phyloP scores from a whole-genome alignment of 2,329 filamentous ascomycete genomes.

The Fusarium concolor region DNA sequence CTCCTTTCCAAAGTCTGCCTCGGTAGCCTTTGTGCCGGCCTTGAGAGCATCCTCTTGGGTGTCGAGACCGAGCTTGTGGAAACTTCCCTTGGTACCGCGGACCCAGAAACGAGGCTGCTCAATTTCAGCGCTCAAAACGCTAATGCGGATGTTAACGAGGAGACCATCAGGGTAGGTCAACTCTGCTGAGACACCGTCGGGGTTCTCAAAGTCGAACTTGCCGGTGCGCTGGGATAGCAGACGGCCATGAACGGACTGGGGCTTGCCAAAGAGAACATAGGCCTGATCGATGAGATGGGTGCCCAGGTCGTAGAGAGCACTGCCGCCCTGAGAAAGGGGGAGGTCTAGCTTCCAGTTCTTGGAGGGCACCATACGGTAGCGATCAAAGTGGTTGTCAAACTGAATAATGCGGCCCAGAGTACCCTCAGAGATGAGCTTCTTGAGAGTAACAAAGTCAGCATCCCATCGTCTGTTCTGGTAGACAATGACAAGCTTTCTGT shows the following conservation, averaged over 20 bases:
- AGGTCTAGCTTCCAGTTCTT: constrained; percentile 75
- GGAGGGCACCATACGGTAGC: constrained; percentile 71
- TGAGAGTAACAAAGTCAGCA: constrained; percentile 78
- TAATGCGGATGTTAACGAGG: constrained; percentile 76
- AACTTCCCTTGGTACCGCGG: constrained; percentile 78
- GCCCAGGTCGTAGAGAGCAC: constrained; percentile 79
- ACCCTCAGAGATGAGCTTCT: constrained; percentile 68
- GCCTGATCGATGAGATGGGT: constrained; percentile 82
- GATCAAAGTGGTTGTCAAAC: constrained; percentile 84
- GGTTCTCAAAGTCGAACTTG: constrained; percentile 58
- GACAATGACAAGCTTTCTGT: constrained; percentile 69
- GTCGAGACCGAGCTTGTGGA: constrained; percentile 78
- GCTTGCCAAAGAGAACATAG: constrained; percentile 76
- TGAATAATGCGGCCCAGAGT: constrained; percentile 78
- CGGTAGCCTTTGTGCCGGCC: constrained; percentile 69
- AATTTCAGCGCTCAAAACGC: constrained; percentile 74
- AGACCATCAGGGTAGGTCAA: constrained; percentile 73
- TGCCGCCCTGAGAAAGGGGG: constrained; percentile 70
- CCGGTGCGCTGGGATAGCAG: constrained; percentile 73
- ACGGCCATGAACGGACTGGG: constrained; percentile 73
- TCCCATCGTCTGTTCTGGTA: constrained; percentile 85
- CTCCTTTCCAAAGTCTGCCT: constrained; percentile 74
- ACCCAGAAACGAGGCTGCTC: constrained; percentile 82
- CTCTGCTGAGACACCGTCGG: constrained; percentile 71
- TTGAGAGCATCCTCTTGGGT: constrained; percentile 80